phyloP scores from a whole-genome alignment of 2,329 filamentous ascomycete species.

The Scytalidium sp. region DNA sequence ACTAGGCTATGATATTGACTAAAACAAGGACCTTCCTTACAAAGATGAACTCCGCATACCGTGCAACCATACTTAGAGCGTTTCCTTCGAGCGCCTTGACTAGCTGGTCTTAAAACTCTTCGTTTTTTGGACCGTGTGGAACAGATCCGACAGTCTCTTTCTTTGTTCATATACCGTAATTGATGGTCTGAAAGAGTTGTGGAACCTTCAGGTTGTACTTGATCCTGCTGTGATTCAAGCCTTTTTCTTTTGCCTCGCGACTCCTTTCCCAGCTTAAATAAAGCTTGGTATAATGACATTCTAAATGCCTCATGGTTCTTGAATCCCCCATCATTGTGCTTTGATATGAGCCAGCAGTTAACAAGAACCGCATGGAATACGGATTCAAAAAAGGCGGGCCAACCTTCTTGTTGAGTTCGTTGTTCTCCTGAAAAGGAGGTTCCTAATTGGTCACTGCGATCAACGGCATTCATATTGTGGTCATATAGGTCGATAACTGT shows the following conservation, averaged over 20 bases:
- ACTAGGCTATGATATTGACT: background rate
- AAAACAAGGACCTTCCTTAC: background rate
- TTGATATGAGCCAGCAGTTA: background rate
- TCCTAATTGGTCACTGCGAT: background rate
- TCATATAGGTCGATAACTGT: background rate
- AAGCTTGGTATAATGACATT: background rate
- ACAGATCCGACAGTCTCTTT: background rate
- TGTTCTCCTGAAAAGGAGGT: background rate
- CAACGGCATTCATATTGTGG: background rate
- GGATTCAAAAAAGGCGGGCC: background rate
- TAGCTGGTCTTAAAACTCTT: background rate
- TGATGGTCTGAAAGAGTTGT: background rate
- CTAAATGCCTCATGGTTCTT: background rate
- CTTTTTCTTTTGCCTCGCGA: background rate
- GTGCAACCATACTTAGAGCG: background rate
- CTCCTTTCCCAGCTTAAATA: background rate
- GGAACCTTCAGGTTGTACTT: background rate
- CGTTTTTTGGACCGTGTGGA: background rate
- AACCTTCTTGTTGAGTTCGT: background rate
- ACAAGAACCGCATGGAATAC: background rate
- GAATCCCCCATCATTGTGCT: background rate
- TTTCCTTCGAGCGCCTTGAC: background rate
- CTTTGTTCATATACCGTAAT: background rate
- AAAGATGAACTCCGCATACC: background rate
- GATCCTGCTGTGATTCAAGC: background rate